phyloP scores from a whole-genome alignment of 2,329 filamentous ascomycete species.

The Colletotrichum sp. region DNA sequence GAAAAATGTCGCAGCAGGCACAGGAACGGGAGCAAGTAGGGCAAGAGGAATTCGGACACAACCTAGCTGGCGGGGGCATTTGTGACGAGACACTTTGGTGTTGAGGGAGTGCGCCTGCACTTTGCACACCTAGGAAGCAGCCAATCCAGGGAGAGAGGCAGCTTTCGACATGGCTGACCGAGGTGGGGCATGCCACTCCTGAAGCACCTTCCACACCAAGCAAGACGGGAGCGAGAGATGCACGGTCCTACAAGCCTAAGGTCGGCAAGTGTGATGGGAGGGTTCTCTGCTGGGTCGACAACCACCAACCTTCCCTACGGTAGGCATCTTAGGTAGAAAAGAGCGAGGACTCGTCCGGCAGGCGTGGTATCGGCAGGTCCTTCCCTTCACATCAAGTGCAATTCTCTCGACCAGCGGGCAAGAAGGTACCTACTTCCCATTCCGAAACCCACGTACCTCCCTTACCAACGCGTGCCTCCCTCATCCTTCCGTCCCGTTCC shows the following conservation, averaged over 20 bases:
- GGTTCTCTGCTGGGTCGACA: not conserved
- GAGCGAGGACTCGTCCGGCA: not conserved
- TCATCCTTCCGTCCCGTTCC: too few relatives aligned
- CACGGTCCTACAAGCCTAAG: not conserved
- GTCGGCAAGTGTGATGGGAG: not conserved
- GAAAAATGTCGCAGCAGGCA: too few relatives aligned
- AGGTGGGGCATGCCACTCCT: not conserved
- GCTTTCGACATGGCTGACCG: not conserved
- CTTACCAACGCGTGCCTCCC: not conserved
- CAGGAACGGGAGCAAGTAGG: too few relatives aligned
- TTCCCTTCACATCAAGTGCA: not conserved
- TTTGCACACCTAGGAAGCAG: too few relatives aligned
- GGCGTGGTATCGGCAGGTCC: rapidly evolving
- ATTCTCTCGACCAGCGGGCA: not conserved
- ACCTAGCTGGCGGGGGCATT: not conserved
- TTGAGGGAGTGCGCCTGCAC: too few relatives aligned
- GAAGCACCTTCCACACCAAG: not conserved
- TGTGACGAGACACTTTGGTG: too few relatives aligned
- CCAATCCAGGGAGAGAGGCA: not conserved
- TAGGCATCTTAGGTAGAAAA: not conserved
- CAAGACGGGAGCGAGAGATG: not conserved
- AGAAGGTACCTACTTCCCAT: not conserved
- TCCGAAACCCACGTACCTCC: too few relatives aligned
- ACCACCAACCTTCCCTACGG: not conserved
- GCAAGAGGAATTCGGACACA: too few relatives aligned